phyloP scores from a whole-genome alignment of 495 filamentous ascomycete genomes.

The Tricharina praecox region DNA sequence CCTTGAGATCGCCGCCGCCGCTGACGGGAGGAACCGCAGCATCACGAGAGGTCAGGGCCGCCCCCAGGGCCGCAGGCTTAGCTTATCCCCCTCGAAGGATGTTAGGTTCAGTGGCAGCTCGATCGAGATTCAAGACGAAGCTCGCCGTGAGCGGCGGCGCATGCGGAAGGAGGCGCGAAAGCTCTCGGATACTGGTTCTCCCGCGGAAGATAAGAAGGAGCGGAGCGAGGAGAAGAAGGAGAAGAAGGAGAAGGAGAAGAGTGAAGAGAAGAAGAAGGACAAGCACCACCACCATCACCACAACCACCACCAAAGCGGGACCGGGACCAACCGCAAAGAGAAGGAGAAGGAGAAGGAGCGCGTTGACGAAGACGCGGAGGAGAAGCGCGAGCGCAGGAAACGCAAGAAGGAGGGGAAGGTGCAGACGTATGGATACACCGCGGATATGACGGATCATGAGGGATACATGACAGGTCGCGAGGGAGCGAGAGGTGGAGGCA shows the following conservation, averaged over 20 bases:
- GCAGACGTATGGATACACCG: not conserved
- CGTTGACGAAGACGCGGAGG: not conserved
- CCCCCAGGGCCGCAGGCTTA: too few relatives aligned
- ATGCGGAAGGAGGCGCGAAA: not conserved
- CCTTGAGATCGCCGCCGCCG: too few relatives aligned
- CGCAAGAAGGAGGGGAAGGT: not conserved
- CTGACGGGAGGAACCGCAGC: too few relatives aligned
- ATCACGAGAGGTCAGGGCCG: too few relatives aligned
- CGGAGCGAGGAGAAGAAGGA: not conserved
- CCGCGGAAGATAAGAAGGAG: not conserved
- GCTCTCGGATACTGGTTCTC: not conserved
- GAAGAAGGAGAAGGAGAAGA: too few relatives aligned
- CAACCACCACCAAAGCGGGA: too few relatives aligned
- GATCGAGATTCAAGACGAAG: not conserved
- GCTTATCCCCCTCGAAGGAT: not conserved
- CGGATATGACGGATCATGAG: constrained; percentile 1
- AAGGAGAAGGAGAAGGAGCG: too few relatives aligned
- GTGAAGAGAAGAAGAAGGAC: too few relatives aligned
- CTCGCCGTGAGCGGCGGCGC: not conserved
- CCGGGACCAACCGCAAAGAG: too few relatives aligned
- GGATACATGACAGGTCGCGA: not conserved
- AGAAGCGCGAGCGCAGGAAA: not conserved
- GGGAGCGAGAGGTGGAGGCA: not conserved
- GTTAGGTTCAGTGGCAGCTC: not conserved
- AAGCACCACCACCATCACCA: too few relatives aligned